Percentiles rank a stretch among this genome's conserved stretches.
phyloP scores from a whole-genome alignment of 2,329 filamentous ascomycete species.

The Colletotrichum euphorbiae region DNA sequence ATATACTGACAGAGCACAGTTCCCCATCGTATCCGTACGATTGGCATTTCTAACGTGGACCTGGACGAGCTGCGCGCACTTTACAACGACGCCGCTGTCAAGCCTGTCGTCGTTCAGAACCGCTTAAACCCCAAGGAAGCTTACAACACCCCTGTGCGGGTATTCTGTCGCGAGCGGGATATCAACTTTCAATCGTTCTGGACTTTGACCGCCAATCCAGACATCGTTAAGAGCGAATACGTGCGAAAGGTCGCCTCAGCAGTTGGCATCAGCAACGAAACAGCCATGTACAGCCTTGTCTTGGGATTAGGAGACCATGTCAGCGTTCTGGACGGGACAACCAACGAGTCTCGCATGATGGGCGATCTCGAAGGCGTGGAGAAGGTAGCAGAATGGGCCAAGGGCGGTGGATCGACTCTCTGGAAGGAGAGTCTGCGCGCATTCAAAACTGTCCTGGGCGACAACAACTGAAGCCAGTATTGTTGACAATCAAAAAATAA shows the following conservation, averaged over 20 bases:
- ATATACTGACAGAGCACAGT: constrained; percentile 50
- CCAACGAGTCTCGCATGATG: constrained; percentile 59
- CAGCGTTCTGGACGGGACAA: constrained; percentile 61
- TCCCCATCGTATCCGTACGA: constrained; percentile 69
- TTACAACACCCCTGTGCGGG: constrained; percentile 71
- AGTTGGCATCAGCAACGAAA: constrained; percentile 51
- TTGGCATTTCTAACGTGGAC: constrained; percentile 83
- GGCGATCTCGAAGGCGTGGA: constrained; percentile 60
- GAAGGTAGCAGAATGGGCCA: constrained; percentile 56
- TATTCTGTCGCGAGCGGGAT: constrained; percentile 55
- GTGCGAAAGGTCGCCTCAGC: constrained; percentile 62
- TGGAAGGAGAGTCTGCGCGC: constrained; percentile 61
- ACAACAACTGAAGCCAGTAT: background rate
- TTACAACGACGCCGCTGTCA: constrained; percentile 54
- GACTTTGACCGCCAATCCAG: constrained; percentile 62
- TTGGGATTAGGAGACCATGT: constrained; percentile 56
- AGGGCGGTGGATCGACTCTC: constrained; percentile 53
- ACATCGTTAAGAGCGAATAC: constrained; percentile 54
- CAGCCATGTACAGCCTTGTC: constrained; percentile 61
- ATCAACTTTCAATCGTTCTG: constrained; percentile 67
- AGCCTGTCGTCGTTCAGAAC: constrained; percentile 77
- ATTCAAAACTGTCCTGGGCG: constrained; percentile 55
- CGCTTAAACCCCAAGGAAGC: constrained; percentile 71
- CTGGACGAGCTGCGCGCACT: constrained; percentile 67
- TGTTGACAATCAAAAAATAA: background rate